A percentile compares a stretch with the other conserved stretches of the same genome.
These are phyloP conservation scores for Neofusicoccum umdonicola DNA, from an alignment of 2,329 filamentous ascomycete genomes.

Conservation along the genomic window DNA sequence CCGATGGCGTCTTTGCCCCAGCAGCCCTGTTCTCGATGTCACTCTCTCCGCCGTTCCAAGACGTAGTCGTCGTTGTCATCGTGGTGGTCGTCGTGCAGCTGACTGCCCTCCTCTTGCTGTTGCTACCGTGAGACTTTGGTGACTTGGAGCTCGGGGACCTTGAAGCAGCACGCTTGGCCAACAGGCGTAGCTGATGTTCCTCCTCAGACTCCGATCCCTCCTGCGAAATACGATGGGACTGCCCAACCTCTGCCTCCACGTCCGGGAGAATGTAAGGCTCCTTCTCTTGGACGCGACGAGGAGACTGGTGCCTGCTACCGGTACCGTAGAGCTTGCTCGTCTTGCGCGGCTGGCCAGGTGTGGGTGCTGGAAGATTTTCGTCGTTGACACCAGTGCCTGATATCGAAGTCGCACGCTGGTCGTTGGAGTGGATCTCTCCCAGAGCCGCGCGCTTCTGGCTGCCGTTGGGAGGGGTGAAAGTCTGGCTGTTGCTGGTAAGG, in stretches of 20 bases:
- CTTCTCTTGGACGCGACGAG: conserved; percentile 37
- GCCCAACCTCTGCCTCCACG: conserved; percentile 59
- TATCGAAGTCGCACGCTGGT: conserved; percentile 44
- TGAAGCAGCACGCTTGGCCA: conserved; percentile 60
- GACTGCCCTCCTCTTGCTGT: conserved; percentile 65
- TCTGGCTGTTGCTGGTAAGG: conserved; percentile 63
- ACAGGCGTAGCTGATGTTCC: conserved; percentile 75
- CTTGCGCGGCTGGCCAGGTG: conserved; percentile 93
- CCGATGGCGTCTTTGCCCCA: conserved; percentile 45
- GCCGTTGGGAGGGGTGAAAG: conserved; percentile 81
- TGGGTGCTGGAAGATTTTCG: conserved; percentile 90
- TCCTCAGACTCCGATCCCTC: conserved; percentile 69
- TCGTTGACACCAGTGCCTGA: conserved; percentile 67
- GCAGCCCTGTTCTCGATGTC: conserved; percentile 46
- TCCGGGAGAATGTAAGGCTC: conserved; percentile 52
- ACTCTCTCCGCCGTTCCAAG: conserved; percentile 42
- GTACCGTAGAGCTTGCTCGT: conserved; percentile 73
- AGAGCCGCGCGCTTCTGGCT: conserved; percentile 76
- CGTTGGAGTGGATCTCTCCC: conserved; percentile 89
- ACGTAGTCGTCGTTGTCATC: conserved; percentile 48
- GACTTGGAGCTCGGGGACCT: conserved; percentile 54
- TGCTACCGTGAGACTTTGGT: conserved; percentile 33
- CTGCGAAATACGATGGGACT: conserved; percentile 56
- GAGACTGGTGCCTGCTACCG: conserved; percentile 29
- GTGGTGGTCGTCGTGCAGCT: conserved; percentile 75